Conservation (phyloP, 257 asterid species). For the Solanum chaucha region DNA sequence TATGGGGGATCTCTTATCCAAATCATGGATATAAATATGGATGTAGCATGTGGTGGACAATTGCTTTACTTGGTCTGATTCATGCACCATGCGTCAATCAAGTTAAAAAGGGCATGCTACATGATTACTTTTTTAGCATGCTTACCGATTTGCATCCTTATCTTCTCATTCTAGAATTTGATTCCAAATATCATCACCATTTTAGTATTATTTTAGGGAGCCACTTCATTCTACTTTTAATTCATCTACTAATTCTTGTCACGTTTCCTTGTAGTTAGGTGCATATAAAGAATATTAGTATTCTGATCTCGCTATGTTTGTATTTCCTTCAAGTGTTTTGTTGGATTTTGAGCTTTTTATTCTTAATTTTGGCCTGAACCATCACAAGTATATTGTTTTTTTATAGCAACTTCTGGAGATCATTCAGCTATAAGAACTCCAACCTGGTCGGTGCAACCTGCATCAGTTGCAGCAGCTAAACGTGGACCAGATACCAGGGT, state of each 20-base stretch:
- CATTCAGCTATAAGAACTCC: slow-evolving; percentile 48
- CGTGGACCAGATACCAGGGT: slow-evolving; percentile 40
- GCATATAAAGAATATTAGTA: not conserved
- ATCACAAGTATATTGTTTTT: not conserved
- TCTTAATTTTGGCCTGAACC: not conserved
- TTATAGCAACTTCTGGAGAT: slow-evolving; percentile 41
- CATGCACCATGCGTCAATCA: not conserved
- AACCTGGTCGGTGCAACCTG: slow-evolving; percentile 65
- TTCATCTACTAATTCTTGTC: not conserved
- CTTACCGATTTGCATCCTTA: not conserved
- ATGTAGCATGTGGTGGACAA: not conserved
- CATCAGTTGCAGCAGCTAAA: slow-evolving; percentile 39
- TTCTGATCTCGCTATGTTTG: not conserved
- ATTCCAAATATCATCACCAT: not conserved
- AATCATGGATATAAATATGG: not conserved
- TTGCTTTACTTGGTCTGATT: not conserved
- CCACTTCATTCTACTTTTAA: not conserved
- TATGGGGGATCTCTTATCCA: not conserved
- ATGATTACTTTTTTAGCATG: not conserved
- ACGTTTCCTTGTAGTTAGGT: not conserved
- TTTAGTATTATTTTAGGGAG: not conserved
- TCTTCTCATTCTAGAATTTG: not conserved
- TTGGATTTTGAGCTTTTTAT: not conserved
- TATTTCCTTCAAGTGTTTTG: not conserved
- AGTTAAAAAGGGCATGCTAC: not conserved